Evolutionary conservation across 75 land plant genomes (phyloP), one percentile per base, ranked within the genome.

Genomic region (Adiantum capillusveneris): DNA sequence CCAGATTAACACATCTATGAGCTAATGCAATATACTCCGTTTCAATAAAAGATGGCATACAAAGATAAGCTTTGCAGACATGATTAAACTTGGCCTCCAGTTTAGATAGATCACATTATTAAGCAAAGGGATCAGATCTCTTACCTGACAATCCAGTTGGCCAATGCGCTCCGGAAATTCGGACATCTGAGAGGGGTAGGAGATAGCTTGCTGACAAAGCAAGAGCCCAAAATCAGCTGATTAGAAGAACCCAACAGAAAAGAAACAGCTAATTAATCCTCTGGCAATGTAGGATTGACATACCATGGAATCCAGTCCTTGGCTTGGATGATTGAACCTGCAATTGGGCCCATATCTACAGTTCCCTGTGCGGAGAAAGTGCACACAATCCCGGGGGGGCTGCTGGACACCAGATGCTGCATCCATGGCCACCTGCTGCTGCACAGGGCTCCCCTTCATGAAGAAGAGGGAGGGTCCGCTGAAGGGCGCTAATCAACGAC

Each of bases 91-190:
- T n/a, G n/a, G n/a, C n/a, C n/a, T n/a, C n/a, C n/a, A n/a, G n/a
- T n/a, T n/a, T n/a, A n/a, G n/a, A n/a, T n/a, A n/a, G n/a, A n/a
- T n/a, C n/a, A n/a, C n/a, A n/a, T n/a, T n/a, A n/a, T n/a, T n/a
- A n/a, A n/a, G n/a, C n/a, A n/a, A n/a, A n/a, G n/a, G 37, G 37
- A 3, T 34, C 37, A 34, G 27, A 31, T 50, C 53, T 2, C 42
- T 60, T 84, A 77, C 93, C 89, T 88, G 89, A 29, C 93, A 88
- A 66, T 88, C 93, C 26, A 86, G 93, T 62, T 88, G 93, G 66
- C 93, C 93, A 5, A 69, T 39, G 64, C 93, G 71, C 70, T 88
- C 85, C 21, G 93, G 93, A 42, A 76, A 85, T 46, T 75, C 89
- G 25, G 90, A 84, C 46, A 74, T 85, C 56, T 81, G 79, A 24